Conservation (phyloP, 2,329 filamentous ascomycete genomes). For the Knoxdaviesia capensis region DNA sequence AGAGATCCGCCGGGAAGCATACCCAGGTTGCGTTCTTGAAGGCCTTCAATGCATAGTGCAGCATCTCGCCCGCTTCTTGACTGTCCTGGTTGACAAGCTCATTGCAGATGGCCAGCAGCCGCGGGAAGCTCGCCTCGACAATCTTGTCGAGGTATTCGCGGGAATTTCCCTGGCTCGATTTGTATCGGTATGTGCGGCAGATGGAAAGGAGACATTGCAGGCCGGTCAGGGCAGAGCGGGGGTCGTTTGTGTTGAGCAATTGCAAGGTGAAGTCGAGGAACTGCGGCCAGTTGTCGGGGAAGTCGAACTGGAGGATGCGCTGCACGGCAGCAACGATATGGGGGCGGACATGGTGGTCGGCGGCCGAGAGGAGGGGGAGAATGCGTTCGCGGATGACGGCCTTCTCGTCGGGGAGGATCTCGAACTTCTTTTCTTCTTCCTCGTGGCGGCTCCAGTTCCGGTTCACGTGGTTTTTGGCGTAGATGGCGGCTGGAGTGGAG, state of each 20-base stretch:
- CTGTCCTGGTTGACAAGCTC: conserved; percentile 79
- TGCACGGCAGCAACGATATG: conserved; percentile 89
- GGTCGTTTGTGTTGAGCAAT: conserved; percentile 70
- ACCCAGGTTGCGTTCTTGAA: conserved; percentile 98
- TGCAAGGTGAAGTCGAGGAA: conserved; percentile 88
- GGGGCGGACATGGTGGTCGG: conserved; percentile 63
- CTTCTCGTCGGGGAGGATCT: conserved; percentile 78
- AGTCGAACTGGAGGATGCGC: conserved; percentile 91
- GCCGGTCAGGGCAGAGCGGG: conserved; percentile 74
- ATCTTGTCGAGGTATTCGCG: conserved; percentile 85
- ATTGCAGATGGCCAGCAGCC: conserved; percentile 70
- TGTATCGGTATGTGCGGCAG: conserved; percentile 90
- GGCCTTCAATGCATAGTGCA: conserved; percentile 83
- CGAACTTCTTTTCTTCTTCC: conserved; percentile 45
- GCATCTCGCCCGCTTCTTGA: conserved; percentile 88
- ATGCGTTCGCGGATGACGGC: conserved; percentile 68
- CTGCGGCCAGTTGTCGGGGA: conserved; percentile 80
- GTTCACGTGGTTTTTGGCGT: conserved; percentile 93
- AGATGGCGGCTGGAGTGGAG: conserved; percentile 56
- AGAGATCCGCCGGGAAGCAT: too few species aligned
- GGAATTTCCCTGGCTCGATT: conserved; percentile 53
- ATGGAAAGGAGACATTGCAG: conserved; percentile 87
- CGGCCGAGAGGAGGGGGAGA: conserved; percentile 69
- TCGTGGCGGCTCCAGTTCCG: conserved; percentile 73
- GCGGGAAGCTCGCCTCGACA: conserved; percentile 75